Evolutionary conservation across 169 alveolate genomes (phyloP).

Genomic region (Perkinsus marinus): DNA sequence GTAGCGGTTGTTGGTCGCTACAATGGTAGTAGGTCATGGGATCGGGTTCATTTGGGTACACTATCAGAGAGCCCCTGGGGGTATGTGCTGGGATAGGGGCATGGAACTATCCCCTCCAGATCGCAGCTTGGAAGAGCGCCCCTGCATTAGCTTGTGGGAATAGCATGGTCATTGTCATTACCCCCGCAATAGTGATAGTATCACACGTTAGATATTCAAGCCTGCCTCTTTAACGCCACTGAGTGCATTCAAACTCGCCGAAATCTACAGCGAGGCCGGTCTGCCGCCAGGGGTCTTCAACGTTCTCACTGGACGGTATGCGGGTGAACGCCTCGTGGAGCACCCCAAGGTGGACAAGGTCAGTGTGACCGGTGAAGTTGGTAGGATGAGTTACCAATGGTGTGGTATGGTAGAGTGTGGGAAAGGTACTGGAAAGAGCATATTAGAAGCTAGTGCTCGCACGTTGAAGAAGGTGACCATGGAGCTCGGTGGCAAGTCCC

Average conservation of each 20-base stretch:
- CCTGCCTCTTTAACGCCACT: constrained; percentile 62
- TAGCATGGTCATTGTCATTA: constrained; percentile 1
- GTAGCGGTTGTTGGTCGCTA: neutral
- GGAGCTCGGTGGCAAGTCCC: constrained; percentile 71
- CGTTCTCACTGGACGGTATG: constrained; percentile 45
- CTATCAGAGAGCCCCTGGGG: constrained; percentile 49
- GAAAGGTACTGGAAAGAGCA: neutral
- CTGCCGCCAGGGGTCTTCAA: constrained; percentile 59
- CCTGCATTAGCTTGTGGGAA: constrained; percentile 65
- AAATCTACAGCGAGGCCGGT: constrained; percentile 45
- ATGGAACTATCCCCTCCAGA: constrained; percentile 64
- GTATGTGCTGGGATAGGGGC: constrained; percentile 57
- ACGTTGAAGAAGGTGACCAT: constrained; percentile 40
- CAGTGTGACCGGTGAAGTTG: constrained; percentile 51
- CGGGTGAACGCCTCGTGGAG: neutral
- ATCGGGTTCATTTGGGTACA: neutral
- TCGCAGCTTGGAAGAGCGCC: constrained; percentile 49
- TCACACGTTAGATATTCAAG: constrained; percentile 29
- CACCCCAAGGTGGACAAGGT: constrained; percentile 42
- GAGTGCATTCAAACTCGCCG: constrained; percentile 40
- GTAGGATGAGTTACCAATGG: constrained; percentile 20
- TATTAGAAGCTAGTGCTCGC: constrained; percentile 16
- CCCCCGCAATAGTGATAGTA: too few relatives aligned
- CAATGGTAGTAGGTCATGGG: neutral
- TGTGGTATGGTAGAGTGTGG: constrained; percentile 31